Base-by-base conservation (phyloP, 768 basidiomycete genomes). In the Termitomyces sp. region DNA sequence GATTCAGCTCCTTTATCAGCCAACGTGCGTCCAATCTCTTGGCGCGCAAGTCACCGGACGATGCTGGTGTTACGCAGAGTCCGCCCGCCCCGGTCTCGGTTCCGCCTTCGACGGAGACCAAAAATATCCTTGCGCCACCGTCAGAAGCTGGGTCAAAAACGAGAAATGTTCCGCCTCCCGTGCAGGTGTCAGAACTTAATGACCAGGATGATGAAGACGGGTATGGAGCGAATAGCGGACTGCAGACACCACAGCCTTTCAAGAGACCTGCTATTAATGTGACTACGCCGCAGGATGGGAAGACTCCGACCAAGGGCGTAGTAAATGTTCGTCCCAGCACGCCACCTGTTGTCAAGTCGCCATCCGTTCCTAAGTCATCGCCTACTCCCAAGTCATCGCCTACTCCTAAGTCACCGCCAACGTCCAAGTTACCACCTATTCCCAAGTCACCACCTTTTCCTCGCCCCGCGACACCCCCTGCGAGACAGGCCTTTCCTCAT, bases 1-100 rank as follows among this genome's bases (percentile, higher is more conserved):
- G 66, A 31, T 49, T 67, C 13, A 61, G 66, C 18, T 64, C 64
- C 6, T 67, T 67, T 18, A 58, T 67, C 30, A 65, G 58, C 24
- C 59, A 65, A 15, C 62, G 62, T 39, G 64, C 65, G 30, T 55
- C 66, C 11, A 63, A 39, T 47, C 62, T 65, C 55, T 36, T 66
- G 31, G 55, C 59, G 15, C 63, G 65, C 13, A 58, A 49, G 31
- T 37, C 52, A n/a, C 58, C 62, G 2, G 62, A 63, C 20, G 62
- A 59, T 24, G 45, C 31, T 37, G 20, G 55, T 24, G 30, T 45
- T 7, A 11, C 59, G 18, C 53, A 39, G 24, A 45, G 36, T n/a
- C 31, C 45, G 11, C 42, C 56, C 15, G 16, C 54, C 27, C n/a
- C 48, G 16, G 9, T 7, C 13, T 34, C 55, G 31, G 33, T 31